phyloP scores from a whole-genome alignment of 495 filamentous ascomycete species.

The Penicillium odoratum region DNA sequence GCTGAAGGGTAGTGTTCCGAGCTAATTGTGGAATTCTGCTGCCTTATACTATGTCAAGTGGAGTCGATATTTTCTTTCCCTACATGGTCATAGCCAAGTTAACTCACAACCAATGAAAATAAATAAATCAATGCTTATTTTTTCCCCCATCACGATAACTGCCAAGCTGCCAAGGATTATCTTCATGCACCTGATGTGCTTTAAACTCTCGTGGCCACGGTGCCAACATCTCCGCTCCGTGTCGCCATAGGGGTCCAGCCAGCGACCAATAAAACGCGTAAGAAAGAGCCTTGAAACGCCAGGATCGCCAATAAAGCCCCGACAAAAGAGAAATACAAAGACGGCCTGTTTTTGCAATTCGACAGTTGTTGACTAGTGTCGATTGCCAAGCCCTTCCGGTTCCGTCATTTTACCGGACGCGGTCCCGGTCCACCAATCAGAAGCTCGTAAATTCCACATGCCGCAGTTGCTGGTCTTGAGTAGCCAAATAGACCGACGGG shows the following conservation, averaged over 20 bases:
- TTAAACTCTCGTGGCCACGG: slow-evolving; percentile 4
- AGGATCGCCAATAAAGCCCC: background rate
- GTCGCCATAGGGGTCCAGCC: background rate
- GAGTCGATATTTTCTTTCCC: background rate
- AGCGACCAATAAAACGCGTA: background rate
- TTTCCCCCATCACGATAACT: background rate
- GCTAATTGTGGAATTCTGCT: background rate
- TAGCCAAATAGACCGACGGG: background rate
- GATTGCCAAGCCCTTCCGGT: background rate
- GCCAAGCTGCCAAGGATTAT: slow-evolving; percentile 3
- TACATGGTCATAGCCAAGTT: background rate
- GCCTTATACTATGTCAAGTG: background rate
- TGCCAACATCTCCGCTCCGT: background rate
- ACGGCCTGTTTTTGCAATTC: too few species aligned
- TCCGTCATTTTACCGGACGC: background rate
- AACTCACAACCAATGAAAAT: background rate
- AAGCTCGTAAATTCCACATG: background rate
- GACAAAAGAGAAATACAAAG: background rate
- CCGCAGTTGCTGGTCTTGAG: background rate
- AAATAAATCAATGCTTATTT: slow-evolving; percentile 1
- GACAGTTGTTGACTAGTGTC: too few species aligned
- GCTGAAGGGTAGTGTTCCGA: slow-evolving; percentile 10
- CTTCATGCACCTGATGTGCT: background rate
- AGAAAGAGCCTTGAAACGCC: background rate
- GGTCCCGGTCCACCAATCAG: slow-evolving; percentile 2